Evolutionary conservation across 768 basidiomycete species (phyloP).

Genomic region (Psilocybe tampanensis): DNA sequence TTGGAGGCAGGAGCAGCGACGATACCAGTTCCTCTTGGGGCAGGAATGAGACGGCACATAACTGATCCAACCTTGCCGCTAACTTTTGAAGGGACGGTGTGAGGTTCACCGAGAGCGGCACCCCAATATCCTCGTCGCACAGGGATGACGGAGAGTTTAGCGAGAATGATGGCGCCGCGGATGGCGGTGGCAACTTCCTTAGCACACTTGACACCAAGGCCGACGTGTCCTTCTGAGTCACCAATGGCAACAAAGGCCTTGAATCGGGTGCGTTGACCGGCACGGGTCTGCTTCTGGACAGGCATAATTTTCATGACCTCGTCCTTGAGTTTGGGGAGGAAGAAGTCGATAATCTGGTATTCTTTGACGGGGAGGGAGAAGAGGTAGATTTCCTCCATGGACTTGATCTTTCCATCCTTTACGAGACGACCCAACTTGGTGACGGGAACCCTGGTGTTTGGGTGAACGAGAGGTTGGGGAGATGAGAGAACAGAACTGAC

Average conservation of each 20-base stretch:
- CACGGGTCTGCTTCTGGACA: conserved; percentile 99
- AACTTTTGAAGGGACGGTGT: conserved; percentile 99
- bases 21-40: conserved; percentile 98
- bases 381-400: conserved; percentile 99
- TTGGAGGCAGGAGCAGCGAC: conserved; percentile 98
- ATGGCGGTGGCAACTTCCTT: conserved; percentile 99
- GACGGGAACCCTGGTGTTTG: conserved; percentile 80
- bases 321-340: conserved; percentile 99
- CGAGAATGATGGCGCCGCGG: conserved; percentile 98
- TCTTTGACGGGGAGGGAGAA: conserved; percentile 99
- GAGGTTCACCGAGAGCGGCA: conserved; percentile 97
- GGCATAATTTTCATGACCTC: conserved; percentile 99
- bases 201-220: conserved; percentile 99
- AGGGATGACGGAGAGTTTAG: conserved; percentile 97
- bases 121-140: conserved; percentile 99
- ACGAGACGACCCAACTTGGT: conserved; percentile 99
- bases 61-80: conserved; percentile 98
- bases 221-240: conserved; percentile 98
- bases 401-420: conserved; percentile 99
- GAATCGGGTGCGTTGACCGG: conserved; percentile 99
- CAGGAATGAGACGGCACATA: conserved; percentile 98
- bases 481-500: conserved; percentile 42
- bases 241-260: conserved; percentile 99
- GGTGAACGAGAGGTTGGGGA: neutral
- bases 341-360: conserved; percentile 98